Percentiles rank a stretch among this genome's conserved stretches.
Evolutionary conservation across 1,284 basidiomycete genomes (phyloP).

Genomic region (Malassezia japonica): DNA sequence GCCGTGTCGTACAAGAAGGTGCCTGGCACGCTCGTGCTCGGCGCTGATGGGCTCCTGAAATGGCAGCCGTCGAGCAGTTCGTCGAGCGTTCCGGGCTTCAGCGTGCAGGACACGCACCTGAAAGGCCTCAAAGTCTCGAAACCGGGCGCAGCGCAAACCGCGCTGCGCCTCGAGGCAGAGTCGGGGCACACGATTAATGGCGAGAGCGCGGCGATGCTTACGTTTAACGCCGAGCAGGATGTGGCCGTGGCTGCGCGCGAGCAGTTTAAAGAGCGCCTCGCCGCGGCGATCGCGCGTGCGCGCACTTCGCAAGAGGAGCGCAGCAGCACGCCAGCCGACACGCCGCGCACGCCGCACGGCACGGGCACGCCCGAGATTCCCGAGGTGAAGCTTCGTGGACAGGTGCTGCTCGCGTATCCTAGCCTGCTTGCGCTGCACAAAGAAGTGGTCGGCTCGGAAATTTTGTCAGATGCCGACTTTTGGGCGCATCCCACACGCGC

Average conservation of each 20-base stretch:
- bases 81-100: slow-evolving; percentile 21
- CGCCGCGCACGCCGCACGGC: not conserved
- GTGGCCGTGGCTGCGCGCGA: slow-evolving; percentile 27
- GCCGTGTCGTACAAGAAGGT: slow-evolving; percentile 26
- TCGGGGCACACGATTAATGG: slow-evolving; percentile 21
- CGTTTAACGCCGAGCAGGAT: slow-evolving; percentile 28
- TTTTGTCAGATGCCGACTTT: slow-evolving; percentile 38
- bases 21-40: slow-evolving; percentile 26
- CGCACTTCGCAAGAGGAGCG: not conserved
- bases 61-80: slow-evolving; percentile 27
- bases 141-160: slow-evolving; percentile 30
- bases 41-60: slow-evolving; percentile 16
- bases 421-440: slow-evolving; percentile 34
- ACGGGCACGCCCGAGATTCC: slow-evolving; percentile 11
- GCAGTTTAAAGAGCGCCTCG: slow-evolving; percentile 30
- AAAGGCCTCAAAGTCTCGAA: slow-evolving; percentile 31
- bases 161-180: slow-evolving; percentile 29
- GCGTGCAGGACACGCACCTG: slow-evolving; percentile 21
- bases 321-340: not conserved
- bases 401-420: slow-evolving; percentile 35
- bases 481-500: slow-evolving; percentile 43
- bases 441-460: slow-evolving; percentile 36
- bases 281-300: slow-evolving; percentile 21
- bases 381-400: slow-evolving; percentile 37
- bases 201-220: slow-evolving; percentile 24